phyloP scores from a whole-genome alignment of 345 rosid species.

The Tarenaya hassleriana region DNA sequence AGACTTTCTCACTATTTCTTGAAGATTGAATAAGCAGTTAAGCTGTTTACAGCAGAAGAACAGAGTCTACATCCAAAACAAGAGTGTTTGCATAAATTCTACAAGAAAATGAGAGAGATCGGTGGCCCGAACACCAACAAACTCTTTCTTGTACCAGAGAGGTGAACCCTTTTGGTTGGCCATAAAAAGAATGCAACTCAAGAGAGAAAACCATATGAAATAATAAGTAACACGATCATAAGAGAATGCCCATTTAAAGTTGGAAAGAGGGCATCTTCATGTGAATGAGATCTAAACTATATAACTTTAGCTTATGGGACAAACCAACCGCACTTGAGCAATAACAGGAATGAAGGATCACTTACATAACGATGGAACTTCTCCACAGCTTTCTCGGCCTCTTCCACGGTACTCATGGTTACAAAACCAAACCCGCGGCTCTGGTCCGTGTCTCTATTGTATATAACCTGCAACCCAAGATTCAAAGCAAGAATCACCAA shows the following conservation, averaged over 20 bases:
- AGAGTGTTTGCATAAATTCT: background rate
- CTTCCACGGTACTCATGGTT: constrained; percentile 69
- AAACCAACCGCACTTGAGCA: background rate
- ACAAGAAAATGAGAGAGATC: no score
- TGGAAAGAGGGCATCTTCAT: no score
- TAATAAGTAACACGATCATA: background rate
- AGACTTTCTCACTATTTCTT: no score
- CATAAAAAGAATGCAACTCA: no score
- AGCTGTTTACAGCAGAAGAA: no score
- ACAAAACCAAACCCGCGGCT: constrained; percentile 89
- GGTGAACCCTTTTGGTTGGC: no score
- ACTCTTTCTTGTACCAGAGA: no score
- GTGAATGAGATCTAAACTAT: no score
- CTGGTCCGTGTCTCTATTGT: constrained; percentile 58
- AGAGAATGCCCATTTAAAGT: no score
- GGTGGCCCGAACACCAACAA: no score
- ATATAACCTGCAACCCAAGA: constrained; percentile 50
- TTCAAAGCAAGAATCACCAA: background rate
- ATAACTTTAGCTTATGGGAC: no score
- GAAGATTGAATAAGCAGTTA: no score
- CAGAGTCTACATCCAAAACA: background rate
- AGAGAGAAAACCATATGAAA: background rate
- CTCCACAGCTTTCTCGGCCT: constrained; percentile 66
- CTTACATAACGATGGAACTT: constrained; percentile 49
- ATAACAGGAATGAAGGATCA: background rate